Evolutionary conservation across 1,284 basidiomycete genomes (phyloP).

Genomic region (Malassezia dermatis): DNA sequence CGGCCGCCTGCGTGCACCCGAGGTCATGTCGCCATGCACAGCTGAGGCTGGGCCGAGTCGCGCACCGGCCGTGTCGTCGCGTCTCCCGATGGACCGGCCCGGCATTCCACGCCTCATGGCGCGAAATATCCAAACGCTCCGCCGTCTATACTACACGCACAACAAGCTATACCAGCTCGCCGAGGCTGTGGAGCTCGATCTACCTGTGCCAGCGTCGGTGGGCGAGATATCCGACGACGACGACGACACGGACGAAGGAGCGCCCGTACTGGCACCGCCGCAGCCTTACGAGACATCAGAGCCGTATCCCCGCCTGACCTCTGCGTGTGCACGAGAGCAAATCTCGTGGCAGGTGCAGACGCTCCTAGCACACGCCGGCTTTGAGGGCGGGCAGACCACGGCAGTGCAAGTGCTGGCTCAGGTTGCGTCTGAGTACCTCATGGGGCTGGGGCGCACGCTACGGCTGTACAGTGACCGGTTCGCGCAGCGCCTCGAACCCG

Average conservation of each 20-base stretch:
- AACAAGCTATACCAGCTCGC: constrained; percentile 34
- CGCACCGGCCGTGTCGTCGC: not conserved
- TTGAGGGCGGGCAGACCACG: constrained; percentile 37
- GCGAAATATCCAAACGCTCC: constrained; percentile 35
- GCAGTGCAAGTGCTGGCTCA: constrained; percentile 71
- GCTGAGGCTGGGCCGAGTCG: not conserved
- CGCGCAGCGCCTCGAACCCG: constrained; percentile 63
- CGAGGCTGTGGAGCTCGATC: constrained; percentile 34
- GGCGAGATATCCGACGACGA: constrained; percentile 32
- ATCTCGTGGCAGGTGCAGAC: constrained; percentile 24
- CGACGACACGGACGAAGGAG: constrained; percentile 6
- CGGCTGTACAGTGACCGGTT: constrained; percentile 72
- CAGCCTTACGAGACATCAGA: not conserved
- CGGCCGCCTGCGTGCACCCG: not conserved
- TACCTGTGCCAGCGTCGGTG: constrained; percentile 37
- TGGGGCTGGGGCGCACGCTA: constrained; percentile 76
- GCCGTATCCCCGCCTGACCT: constrained; percentile 12
- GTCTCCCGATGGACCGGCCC: constrained; percentile 21
- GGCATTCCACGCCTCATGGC: constrained; percentile 29
- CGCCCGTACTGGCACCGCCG: not conserved
- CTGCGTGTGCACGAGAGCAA: constrained; percentile 21
- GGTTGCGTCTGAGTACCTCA: constrained; percentile 68
- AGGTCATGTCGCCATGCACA: not conserved
- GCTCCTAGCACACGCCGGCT: constrained; percentile 39
- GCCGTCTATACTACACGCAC: constrained; percentile 36